These are phyloP conservation scores for Chlorella sp. DNA, from an alignment of 139 green algal genomes.

Conservation along the genomic window DNA sequence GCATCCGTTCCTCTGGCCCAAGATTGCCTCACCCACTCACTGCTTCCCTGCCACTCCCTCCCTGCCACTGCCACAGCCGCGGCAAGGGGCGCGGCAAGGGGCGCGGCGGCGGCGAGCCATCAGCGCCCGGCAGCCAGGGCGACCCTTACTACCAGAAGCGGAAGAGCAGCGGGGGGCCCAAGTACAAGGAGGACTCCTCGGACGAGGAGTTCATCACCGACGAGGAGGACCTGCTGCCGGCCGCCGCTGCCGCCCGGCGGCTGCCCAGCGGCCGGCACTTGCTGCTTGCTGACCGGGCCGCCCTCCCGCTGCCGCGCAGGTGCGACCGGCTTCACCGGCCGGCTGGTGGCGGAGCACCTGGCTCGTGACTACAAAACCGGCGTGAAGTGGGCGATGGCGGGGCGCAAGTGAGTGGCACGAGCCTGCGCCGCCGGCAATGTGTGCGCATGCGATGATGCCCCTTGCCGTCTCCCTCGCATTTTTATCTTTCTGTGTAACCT, in stretches of 20 bases:
- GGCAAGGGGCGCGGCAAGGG: background rate
- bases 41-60: background rate
- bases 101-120: background rate
- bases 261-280: background rate
- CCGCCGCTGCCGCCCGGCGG: background rate
- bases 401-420: slow-evolving; percentile 18
- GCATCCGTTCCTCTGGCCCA: background rate
- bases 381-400: slow-evolving; percentile 84
- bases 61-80: background rate
- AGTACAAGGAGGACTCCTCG: slow-evolving; percentile 1
- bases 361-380: slow-evolving; percentile 65
- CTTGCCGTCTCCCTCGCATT: background rate
- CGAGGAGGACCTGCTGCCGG: background rate
- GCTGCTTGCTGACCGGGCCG: background rate
- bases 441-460: background rate
- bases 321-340: slow-evolving; percentile 76
- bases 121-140: background rate
- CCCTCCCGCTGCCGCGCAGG: slow-evolving; percentile 42
- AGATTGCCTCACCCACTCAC: background rate
- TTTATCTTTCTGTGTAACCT: no score
- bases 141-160: background rate
- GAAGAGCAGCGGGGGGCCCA: background rate
- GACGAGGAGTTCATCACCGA: background rate
- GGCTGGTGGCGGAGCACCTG: slow-evolving; percentile 82
- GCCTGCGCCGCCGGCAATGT: background rate